A percentile compares a stretch with the other conserved stretches of the same genome.
Evolutionary conservation across 2,329 filamentous ascomycete species (phyloP).

Genomic region (Neofusicoccum sp.): DNA sequence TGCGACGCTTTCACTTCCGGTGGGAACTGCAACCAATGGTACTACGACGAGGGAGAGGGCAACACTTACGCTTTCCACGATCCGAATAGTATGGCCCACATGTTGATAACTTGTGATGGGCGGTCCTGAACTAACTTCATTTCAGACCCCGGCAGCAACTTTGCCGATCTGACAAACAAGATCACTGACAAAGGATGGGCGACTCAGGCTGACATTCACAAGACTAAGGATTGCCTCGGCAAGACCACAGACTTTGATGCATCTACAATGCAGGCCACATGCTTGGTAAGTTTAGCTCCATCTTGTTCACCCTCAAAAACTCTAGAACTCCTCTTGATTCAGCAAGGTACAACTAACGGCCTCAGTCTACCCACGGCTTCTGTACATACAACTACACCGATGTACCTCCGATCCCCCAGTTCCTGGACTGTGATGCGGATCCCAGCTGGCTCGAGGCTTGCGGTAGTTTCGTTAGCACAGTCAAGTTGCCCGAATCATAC

Average conservation of each 20-base stretch:
- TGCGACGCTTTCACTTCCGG: neutral
- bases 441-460: neutral
- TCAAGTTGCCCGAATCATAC: neutral
- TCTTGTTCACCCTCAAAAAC: neutral
- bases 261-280: neutral
- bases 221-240: neutral
- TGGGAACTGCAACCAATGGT: slow-evolving; percentile 5
- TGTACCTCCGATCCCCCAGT: neutral
- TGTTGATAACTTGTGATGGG: neutral
- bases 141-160: neutral
- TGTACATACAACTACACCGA: slow-evolving; percentile 7
- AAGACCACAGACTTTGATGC: neutral
- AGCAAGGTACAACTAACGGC: neutral
- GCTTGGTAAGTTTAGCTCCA: neutral
- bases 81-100: neutral
- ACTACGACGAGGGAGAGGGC: neutral
- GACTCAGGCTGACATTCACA: slow-evolving; percentile 1
- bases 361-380: neutral
- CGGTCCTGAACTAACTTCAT: neutral
- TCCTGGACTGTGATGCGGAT: neutral
- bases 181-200: slow-evolving; percentile 3
- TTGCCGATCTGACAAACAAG: neutral
- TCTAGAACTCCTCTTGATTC: no score
- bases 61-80: slow-evolving; percentile 6
- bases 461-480: neutral